A percentile compares a stretch with the other conserved stretches of the same genome.
Conservation (phyloP, 1,284 basidiomycete genomes). For the Apiotrichum montevideense region DNA sequence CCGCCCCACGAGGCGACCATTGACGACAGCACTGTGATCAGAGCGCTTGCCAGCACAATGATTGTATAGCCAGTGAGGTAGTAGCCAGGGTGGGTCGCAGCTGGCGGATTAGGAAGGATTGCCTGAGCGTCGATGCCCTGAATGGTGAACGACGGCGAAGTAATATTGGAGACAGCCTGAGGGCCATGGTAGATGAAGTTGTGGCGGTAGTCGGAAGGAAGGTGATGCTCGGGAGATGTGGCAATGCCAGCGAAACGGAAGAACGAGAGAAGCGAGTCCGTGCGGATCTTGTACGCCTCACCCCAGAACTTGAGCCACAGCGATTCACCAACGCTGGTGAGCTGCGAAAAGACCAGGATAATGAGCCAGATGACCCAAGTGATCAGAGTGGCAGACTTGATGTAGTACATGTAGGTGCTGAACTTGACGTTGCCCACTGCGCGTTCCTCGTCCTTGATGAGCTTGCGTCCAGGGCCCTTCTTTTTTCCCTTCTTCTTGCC, state of each 20-base stretch:
- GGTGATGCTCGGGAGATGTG: slow-evolving; percentile 3
- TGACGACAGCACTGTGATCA: slow-evolving; percentile 36
- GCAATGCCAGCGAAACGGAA: slow-evolving; percentile 9
- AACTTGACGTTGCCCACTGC: slow-evolving; percentile 71
- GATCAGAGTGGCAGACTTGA: slow-evolving; percentile 49
- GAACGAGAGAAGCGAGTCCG: slow-evolving; percentile 22
- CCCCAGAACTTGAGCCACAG: slow-evolving; percentile 66
- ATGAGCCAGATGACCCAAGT: slow-evolving; percentile 42
- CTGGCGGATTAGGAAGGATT: slow-evolving; percentile 34
- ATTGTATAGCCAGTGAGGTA: slow-evolving; percentile 47
- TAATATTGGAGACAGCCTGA: background rate
- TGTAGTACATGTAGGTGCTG: slow-evolving; percentile 69
- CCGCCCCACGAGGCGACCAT: slow-evolving; percentile 46
- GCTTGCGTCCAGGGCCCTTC: slow-evolving; percentile 39
- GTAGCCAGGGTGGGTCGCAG: slow-evolving; percentile 42
- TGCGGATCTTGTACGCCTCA: slow-evolving; percentile 32
- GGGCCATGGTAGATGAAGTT: slow-evolving; percentile 25
- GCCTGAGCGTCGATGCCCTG: background rate
- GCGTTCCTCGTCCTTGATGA: slow-evolving; percentile 51
- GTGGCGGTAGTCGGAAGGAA: slow-evolving; percentile 21
- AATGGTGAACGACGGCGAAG: background rate
- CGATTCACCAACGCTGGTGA: slow-evolving; percentile 51
- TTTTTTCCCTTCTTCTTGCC: slow-evolving; percentile 35
- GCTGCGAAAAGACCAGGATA: slow-evolving; percentile 44
- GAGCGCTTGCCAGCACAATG: slow-evolving; percentile 31